Conservation (phyloP, 129 eudicot species). For the Saposhnikovia divaricata region DNA sequence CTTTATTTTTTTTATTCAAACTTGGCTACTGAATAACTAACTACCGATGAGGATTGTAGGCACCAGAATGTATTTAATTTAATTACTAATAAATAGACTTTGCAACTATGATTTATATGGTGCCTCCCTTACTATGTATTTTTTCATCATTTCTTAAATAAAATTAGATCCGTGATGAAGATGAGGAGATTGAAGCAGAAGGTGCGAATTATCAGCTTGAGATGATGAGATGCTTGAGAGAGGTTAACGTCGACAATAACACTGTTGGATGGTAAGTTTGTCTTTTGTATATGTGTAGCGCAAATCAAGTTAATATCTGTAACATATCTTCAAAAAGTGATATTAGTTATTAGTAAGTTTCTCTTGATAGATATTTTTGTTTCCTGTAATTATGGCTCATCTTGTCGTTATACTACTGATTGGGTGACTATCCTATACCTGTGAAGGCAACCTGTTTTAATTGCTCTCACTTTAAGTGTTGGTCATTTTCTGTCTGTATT, state of each 20-base stretch:
- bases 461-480: not conserved
- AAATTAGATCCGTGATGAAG: constrained; percentile 76
- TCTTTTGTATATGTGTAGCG: not conserved
- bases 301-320: not conserved
- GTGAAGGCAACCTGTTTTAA: not conserved
- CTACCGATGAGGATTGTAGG: not conserved
- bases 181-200: constrained; percentile 94
- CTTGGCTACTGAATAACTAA: too few species aligned
- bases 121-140: not conserved
- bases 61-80: too few species aligned
- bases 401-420: not conserved
- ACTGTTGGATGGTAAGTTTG: constrained; percentile 92
- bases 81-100: not conserved
- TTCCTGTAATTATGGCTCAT: not conserved
- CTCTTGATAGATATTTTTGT: not conserved
- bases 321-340: not conserved
- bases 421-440: not conserved
- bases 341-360: not conserved
- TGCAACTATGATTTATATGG: not conserved
- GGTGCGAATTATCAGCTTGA: constrained; percentile 99
- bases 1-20: not conserved
- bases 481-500: not conserved
- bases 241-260: constrained; percentile 98
- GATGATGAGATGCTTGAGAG: constrained; percentile 99
- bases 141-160: not conserved